Conservation (phyloP, 83 land plant species). For the Thuja plicata region DNA sequence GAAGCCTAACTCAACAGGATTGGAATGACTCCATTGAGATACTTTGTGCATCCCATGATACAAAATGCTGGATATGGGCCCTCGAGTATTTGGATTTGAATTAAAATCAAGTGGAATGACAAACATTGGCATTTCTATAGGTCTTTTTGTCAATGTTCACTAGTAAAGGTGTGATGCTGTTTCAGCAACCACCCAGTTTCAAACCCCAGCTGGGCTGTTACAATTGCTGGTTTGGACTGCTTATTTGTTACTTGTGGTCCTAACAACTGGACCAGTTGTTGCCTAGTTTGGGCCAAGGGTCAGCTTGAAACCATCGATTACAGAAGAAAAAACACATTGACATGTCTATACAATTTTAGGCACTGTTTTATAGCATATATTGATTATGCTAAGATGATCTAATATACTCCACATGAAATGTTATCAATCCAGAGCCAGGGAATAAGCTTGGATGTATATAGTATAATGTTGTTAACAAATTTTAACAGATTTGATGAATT, state of each 20-base stretch:
- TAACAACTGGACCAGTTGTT: too few species aligned
- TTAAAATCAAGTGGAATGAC: background rate
- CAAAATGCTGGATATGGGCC: background rate
- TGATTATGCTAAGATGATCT: background rate
- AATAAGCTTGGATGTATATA: background rate
- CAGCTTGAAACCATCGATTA: too few species aligned
- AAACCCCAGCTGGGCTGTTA: too few species aligned
- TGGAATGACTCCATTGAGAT: background rate
- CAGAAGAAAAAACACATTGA: background rate
- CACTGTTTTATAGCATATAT: background rate
- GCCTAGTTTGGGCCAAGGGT: too few species aligned
- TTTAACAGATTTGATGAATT: background rate
- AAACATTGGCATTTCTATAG: background rate
- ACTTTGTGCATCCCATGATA: background rate
- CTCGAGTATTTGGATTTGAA: background rate
- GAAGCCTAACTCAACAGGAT: background rate
- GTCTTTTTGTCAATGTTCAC: too few species aligned
- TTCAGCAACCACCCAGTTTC: too few species aligned
- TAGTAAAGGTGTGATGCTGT: too few species aligned
- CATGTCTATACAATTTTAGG: background rate
- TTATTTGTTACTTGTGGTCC: too few species aligned
- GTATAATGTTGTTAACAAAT: background rate
- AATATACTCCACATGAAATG: background rate
- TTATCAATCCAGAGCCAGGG: background rate
- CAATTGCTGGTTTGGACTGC: too few species aligned